Conservation (phyloP, 2,329 filamentous ascomycete genomes). For the Truncatella angustata region DNA sequence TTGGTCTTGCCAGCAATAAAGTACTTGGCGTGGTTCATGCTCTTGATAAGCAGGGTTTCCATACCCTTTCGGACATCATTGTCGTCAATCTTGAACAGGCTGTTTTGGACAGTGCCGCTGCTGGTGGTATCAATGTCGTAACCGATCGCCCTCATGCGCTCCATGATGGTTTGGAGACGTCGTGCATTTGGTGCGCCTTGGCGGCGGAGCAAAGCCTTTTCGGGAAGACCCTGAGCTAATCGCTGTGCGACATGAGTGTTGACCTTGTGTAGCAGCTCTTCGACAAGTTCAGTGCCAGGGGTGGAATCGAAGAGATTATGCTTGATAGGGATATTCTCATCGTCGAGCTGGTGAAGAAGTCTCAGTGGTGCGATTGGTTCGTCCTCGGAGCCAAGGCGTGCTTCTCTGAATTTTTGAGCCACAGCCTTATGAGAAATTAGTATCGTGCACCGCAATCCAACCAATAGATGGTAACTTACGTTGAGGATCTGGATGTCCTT, state of each 20-base stretch:
- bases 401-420: slow-evolving; percentile 86
- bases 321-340: slow-evolving; percentile 96
- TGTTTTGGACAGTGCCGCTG: slow-evolving; percentile 90
- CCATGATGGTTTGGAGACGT: slow-evolving; percentile 84
- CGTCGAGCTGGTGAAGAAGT: slow-evolving; percentile 88
- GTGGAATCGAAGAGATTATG: slow-evolving; percentile 94
- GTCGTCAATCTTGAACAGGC: slow-evolving; percentile 90
- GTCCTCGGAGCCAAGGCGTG: slow-evolving; percentile 76
- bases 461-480: slow-evolving; percentile 41
- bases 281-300: slow-evolving; percentile 85
- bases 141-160: slow-evolving; percentile 88
- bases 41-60: slow-evolving; percentile 93
- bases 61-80: slow-evolving; percentile 90
- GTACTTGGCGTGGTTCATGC: slow-evolving; percentile 96
- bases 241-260: slow-evolving; percentile 88
- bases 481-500: slow-evolving; percentile 81
- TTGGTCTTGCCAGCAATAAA: slow-evolving; percentile 78
- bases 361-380: slow-evolving; percentile 82
- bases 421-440: slow-evolving; percentile 53
- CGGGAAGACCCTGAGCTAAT: slow-evolving; percentile 73
- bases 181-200: slow-evolving; percentile 83
- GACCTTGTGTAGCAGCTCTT: slow-evolving; percentile 91
- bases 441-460: not conserved
- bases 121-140: slow-evolving; percentile 87
- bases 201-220: slow-evolving; percentile 88